Conservation (phyloP, 2,329 filamentous ascomycete species). For the Penicillium polonicum region DNA sequence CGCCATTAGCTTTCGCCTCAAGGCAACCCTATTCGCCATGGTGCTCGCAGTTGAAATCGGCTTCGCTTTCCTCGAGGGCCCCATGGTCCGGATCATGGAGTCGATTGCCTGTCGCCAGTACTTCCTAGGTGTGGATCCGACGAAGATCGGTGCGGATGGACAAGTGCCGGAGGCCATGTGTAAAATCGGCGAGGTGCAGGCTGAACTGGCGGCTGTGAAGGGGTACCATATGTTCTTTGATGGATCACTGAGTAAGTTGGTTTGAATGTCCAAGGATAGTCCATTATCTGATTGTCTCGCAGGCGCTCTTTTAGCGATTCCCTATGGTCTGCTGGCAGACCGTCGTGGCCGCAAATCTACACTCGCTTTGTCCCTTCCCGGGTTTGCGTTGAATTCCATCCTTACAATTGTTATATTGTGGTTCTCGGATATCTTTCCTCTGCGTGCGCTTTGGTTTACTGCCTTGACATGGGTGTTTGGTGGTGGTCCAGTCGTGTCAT, state of each 20-base stretch:
- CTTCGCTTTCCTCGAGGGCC: conserved; percentile 45
- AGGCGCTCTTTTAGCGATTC: conserved; percentile 49
- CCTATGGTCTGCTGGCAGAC: conserved; percentile 52
- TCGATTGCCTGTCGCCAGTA: conserved; percentile 50
- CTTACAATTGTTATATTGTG: conserved; percentile 37
- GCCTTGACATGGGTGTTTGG: conserved; percentile 48
- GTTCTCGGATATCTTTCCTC: conserved; percentile 43
- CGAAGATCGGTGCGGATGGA: conserved; percentile 43
- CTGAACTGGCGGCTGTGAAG: conserved; percentile 51
- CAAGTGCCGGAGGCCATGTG: conserved; percentile 50
- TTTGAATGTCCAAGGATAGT: too few relatives aligned
- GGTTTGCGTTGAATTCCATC: conserved; percentile 38
- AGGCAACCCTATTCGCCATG: conserved; percentile 45
- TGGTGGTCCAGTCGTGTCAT: conserved; percentile 49
- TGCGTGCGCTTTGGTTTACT: conserved; percentile 51
- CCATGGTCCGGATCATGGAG: conserved; percentile 51
- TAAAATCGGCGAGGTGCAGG: conserved; percentile 51
- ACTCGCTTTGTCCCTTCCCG: conserved; percentile 44
- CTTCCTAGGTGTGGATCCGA: conserved; percentile 44
- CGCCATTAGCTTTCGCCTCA: conserved; percentile 38
- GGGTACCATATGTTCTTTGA: conserved; percentile 53
- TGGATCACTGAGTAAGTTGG: conserved; percentile 38
- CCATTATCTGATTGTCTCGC: conserved; percentile 19
- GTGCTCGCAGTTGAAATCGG: conserved; percentile 47
- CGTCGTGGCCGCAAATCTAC: conserved; percentile 48